Base-by-base conservation (phyloP, 1,139 yeast species). In the Sugiyamaella novakii region DNA sequence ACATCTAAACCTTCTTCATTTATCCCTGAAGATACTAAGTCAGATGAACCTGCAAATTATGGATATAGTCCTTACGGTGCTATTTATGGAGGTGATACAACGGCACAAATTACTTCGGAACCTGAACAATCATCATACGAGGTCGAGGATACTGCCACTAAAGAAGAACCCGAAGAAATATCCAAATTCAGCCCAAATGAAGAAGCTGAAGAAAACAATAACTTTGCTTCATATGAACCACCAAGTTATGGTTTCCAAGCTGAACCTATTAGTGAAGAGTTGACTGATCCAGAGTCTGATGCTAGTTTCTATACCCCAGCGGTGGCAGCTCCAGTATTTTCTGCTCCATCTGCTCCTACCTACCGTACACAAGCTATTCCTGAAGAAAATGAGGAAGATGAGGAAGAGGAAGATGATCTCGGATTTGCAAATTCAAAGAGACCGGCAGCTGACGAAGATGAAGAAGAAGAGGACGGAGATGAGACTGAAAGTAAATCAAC, bases 341-440 rank as follows among this genome's bases (percentile, higher is more conserved):
- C 17, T 24, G 25, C 38, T 5, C 17, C 29, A 3, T 5, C 39
- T 14, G 15, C 27, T 19, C 38, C 30, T 15, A 15, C 46, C 2
- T 47, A 27, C 30, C 30, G 44, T 14, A 12, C 48, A 1, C 48
- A 43, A 22, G 44, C 27, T 18, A 45, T 45, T 18, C 47, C 37
- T 17, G 73, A 64, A 7, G 73, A 71, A 11, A 75, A 69, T 8
- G 74, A 69, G 2, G 76, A 70, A 2, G 75, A 69, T n/a, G 61
- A 58, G 21, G 66, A 65, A 27, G 66, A 22, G 8, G 25, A 22
- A 6, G 25, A 22, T 6, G 25, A 66, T 51, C 52, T 59, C n/a
- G 64, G 62, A 25, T 54, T 60, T 54, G 58, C 65, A 27, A 62
- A 64, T 47, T 57, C 49, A 40, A 55, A 45, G 21, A 19, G n/a